These are phyloP conservation scores for Stenocarpella maydis DNA, from an alignment of 2,329 filamentous ascomycete genomes.

Conservation along the genomic window DNA sequence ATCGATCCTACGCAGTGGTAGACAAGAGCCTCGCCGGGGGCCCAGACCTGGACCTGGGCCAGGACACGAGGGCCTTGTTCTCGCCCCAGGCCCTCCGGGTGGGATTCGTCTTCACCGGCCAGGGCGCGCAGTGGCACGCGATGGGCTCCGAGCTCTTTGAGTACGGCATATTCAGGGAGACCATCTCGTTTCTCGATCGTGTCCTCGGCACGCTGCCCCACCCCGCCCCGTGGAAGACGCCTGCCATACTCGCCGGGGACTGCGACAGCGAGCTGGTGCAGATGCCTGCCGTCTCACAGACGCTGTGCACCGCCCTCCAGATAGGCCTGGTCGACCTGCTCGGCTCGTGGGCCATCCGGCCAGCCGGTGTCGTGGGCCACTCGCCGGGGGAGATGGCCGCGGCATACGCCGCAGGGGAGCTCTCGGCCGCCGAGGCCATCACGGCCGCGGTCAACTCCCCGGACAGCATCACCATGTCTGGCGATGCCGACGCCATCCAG, in stretches of 20 bases:
- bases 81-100: not conserved
- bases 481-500: constrained; percentile 35
- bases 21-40: not conserved
- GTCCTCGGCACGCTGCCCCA: constrained; percentile 34
- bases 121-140: no score
- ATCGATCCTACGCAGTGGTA: not conserved
- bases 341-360: constrained; percentile 42
- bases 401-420: constrained; percentile 45
- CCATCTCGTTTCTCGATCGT: constrained; percentile 34
- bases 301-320: constrained; percentile 57
- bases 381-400: constrained; percentile 18
- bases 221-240: constrained; percentile 37
- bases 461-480: constrained; percentile 43
- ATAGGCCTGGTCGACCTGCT: constrained; percentile 51
- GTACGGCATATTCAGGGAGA: constrained; percentile 27
- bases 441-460: constrained; percentile 42
- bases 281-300: constrained; percentile 41
- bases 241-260: constrained; percentile 34
- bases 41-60: not conserved
- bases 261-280: constrained; percentile 36
- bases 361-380: constrained; percentile 37
- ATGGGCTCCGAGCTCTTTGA: constrained; percentile 36
- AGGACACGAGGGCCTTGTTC: not conserved
- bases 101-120: constrained; percentile 40
- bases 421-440: constrained; percentile 42